These are phyloP conservation scores for Arabidopsis lyrata DNA, from an alignment of 441 rosid genomes.

Conservation along the genomic window DNA sequence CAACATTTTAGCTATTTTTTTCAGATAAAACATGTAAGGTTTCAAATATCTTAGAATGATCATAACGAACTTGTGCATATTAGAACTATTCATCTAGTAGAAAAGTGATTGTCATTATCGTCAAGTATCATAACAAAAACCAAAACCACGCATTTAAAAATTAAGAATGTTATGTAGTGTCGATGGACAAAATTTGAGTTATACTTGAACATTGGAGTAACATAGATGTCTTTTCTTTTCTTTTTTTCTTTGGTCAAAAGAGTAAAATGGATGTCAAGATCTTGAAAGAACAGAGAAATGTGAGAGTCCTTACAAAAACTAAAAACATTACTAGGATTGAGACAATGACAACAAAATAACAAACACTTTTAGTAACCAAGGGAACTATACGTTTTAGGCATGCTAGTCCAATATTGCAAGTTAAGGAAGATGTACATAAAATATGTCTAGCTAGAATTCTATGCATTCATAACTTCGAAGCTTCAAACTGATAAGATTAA, in stretches of 20 bases:
- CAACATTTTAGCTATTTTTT: neutral
- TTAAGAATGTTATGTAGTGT: neutral
- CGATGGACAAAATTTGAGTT: neutral
- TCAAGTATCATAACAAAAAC: neutral
- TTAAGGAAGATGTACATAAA: slow-evolving; percentile 11
- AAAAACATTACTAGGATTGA: slow-evolving; percentile 1
- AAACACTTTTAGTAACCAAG: slow-evolving; percentile 16
- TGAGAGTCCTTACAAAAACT: neutral
- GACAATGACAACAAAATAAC: slow-evolving; percentile 10
- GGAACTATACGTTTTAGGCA: neutral
- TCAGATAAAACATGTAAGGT: neutral
- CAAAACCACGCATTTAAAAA: neutral
- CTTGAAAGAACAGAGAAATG: neutral
- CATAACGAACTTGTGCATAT: neutral
- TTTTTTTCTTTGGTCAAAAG: too few relatives aligned
- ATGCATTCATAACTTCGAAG: slow-evolving; percentile 32
- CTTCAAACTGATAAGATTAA: slow-evolving; percentile 15
- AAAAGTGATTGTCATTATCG: neutral
- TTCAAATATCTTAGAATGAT: neutral
- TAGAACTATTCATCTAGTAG: neutral
- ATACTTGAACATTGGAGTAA: neutral
- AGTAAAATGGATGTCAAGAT: slow-evolving; percentile 7
- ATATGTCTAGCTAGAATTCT: slow-evolving; percentile 12
- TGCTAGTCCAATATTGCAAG: slow-evolving; percentile 17
- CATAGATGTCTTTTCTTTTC: neutral